A percentile compares a stretch with the other conserved stretches of the same genome.
Conservation (phyloP, 176 grass and related monocot species). For the Sorghum bicolor region Sorghum_bicolor_NCBIv3 NC_012872.2:61204501-61205000, state of each 20-base stretch:
- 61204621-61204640: conserved; percentile 64
- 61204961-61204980: conserved; percentile 12
- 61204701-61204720: conserved; percentile 21
- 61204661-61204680: conserved; percentile 67
- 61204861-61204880: conserved; percentile 38
- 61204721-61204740: background rate
- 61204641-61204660: conserved; percentile 59
- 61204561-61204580: conserved; percentile 54
- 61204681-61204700: conserved; percentile 43
- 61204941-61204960: conserved; percentile 49
- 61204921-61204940: conserved; percentile 46
- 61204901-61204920: conserved; percentile 50
- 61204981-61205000: conserved; percentile 1
- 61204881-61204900: conserved; percentile 41
- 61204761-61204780: conserved; percentile 44
- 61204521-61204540: conserved; percentile 62
- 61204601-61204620: conserved; percentile 53
- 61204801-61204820: conserved; percentile 55
- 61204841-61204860: conserved; percentile 52
- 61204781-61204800: conserved; percentile 56
- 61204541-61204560: conserved; percentile 56
- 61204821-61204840: conserved; percentile 58
- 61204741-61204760: conserved; percentile 19
- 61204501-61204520: conserved; percentile 47
- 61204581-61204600: conserved; percentile 68